phyloP scores from a whole-genome alignment of 805 yeast genomes.

The Ogataea nonfermentans region DNA sequence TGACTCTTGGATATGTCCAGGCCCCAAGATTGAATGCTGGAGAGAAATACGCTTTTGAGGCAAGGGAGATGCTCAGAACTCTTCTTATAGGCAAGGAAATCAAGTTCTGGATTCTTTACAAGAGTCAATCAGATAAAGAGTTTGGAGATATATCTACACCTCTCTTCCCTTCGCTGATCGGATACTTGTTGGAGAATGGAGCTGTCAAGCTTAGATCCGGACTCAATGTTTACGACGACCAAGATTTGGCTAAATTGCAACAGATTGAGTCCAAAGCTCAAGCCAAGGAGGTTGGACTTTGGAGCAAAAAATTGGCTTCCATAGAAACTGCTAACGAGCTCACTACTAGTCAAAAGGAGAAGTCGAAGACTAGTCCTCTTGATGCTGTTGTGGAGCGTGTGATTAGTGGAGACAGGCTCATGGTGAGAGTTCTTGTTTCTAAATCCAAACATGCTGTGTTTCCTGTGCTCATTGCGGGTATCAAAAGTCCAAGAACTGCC shows the following conservation, averaged over 20 bases:
- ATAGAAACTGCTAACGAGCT: slow-evolving; percentile 30
- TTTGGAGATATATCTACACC: slow-evolving; percentile 73
- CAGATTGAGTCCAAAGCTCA: slow-evolving; percentile 51
- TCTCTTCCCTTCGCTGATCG: slow-evolving; percentile 56
- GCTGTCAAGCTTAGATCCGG: slow-evolving; percentile 61
- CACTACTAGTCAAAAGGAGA: slow-evolving; percentile 34
- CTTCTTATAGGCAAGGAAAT: slow-evolving; percentile 64
- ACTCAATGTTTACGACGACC: slow-evolving; percentile 41
- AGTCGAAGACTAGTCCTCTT: slow-evolving; percentile 42
- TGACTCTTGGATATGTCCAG: slow-evolving; percentile 64
- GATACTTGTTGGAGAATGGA: slow-evolving; percentile 56
- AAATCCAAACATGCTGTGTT: slow-evolving; percentile 53
- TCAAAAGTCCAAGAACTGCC: slow-evolving; percentile 68
- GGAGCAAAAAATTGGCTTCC: slow-evolving; percentile 39
- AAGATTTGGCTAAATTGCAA: slow-evolving; percentile 36
- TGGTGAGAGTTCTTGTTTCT: slow-evolving; percentile 52
- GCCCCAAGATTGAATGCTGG: slow-evolving; percentile 49
- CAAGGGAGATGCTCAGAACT: slow-evolving; percentile 61
- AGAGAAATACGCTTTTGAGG: slow-evolving; percentile 51
- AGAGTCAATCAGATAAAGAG: slow-evolving; percentile 54
- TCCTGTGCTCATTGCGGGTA: slow-evolving; percentile 69
- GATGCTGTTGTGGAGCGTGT: slow-evolving; percentile 71
- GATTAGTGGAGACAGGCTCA: slow-evolving; percentile 74
- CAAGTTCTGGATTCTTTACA: slow-evolving; percentile 56
- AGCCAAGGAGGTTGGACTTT: slow-evolving; percentile 51